These are phyloP conservation scores for Daldinia grandis DNA, from an alignment of 495 filamentous ascomycete species.

Conservation along the genomic window DNA sequence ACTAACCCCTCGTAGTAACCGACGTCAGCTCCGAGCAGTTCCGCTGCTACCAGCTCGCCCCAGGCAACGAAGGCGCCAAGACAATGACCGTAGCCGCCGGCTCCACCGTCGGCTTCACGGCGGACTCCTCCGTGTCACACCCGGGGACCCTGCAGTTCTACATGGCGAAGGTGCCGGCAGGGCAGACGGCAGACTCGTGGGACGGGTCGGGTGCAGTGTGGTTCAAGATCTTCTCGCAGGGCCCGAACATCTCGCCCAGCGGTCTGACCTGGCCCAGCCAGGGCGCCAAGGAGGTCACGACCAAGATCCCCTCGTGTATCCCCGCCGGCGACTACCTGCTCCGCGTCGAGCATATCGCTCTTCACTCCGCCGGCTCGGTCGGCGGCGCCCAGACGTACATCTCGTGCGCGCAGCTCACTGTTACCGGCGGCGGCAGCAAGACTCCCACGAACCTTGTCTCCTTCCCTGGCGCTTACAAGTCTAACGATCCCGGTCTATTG, in stretches of 20 bases:
- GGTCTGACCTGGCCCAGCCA: conserved; percentile 52
- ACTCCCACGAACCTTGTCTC: conserved; percentile 45
- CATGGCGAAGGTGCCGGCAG: conserved; percentile 57
- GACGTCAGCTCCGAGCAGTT: conserved; percentile 55
- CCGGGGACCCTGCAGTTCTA: conserved; percentile 52
- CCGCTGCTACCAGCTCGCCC: conserved; percentile 52
- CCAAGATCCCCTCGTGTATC: conserved; percentile 59
- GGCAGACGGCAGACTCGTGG: conserved; percentile 53
- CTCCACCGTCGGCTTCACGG: conserved; percentile 53
- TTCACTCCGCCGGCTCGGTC: conserved; percentile 54
- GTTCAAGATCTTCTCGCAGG: conserved; percentile 61
- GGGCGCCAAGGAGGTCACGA: conserved; percentile 47
- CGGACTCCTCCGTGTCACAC: conserved; percentile 52
- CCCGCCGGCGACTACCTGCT: conserved; percentile 65
- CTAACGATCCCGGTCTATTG: conserved; percentile 47
- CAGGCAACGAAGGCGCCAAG: conserved; percentile 49
- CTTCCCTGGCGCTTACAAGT: conserved; percentile 48
- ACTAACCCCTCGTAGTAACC: conserved; percentile 43
- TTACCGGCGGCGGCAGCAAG: conserved; percentile 47
- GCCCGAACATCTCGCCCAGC: conserved; percentile 46
- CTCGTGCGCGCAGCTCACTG: conserved; percentile 48
- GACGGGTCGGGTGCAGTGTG: conserved; percentile 55
- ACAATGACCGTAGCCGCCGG: conserved; percentile 53
- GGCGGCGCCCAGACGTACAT: conserved; percentile 62
- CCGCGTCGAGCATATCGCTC: conserved; percentile 65